Percentiles rank a stretch among this genome's conserved stretches.
Evolutionary conservation across 768 basidiomycete genomes (phyloP).

Genomic region (Lactarius trivialis): DNA sequence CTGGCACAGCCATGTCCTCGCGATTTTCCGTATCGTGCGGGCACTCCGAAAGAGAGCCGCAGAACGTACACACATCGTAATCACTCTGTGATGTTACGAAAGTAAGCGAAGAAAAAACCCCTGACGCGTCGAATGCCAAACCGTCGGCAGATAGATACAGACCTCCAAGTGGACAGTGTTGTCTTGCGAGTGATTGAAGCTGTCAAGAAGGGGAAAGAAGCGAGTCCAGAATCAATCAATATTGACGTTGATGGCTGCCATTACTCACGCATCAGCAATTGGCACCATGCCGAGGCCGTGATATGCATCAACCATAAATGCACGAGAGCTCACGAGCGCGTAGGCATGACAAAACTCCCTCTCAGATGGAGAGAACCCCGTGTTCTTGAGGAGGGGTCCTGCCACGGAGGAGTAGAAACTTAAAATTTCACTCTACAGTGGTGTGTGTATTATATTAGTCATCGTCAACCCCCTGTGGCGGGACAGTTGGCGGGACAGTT

Average conservation of each 20-base stretch:
- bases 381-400: slow-evolving; percentile 25
- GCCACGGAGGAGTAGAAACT: slow-evolving; percentile 15
- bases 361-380: slow-evolving; percentile 26
- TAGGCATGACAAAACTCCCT: slow-evolving; percentile 48
- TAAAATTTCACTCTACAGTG: slow-evolving; percentile 9
- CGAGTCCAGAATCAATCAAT: not conserved
- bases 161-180: slow-evolving; percentile 75
- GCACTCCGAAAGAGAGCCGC: slow-evolving; percentile 64
- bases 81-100: slow-evolving; percentile 46
- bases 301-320: slow-evolving; percentile 78
- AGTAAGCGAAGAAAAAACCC: not conserved
- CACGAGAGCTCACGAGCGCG: slow-evolving; percentile 69
- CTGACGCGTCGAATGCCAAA: not conserved
- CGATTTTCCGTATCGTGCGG: slow-evolving; percentile 46
- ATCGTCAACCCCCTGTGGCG: not conserved
- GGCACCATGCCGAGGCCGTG: slow-evolving; percentile 81
- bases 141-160: slow-evolving; percentile 22
- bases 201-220: slow-evolving; percentile 28
- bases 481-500: not conserved
- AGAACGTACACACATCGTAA: slow-evolving; percentile 63
- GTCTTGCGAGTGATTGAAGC: slow-evolving; percentile 67
- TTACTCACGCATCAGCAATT: slow-evolving; percentile 70
- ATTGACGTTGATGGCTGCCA: not conserved
- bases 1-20: not conserved
- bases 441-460: not conserved